phyloP scores from a whole-genome alignment of 352 stramenopile genomes.

The Phytophthora cryptogea region DNA sequence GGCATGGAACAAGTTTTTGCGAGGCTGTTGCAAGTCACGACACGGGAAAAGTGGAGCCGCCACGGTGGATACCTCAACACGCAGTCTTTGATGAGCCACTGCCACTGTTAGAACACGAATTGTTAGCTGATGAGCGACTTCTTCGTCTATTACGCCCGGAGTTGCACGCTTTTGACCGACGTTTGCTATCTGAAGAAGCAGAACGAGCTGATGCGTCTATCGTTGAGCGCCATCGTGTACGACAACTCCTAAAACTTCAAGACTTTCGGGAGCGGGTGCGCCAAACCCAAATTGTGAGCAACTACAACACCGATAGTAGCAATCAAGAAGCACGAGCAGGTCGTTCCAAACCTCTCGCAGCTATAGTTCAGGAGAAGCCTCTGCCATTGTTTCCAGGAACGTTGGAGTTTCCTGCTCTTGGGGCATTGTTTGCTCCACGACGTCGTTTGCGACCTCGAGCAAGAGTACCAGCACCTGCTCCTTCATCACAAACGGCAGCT shows the following conservation, averaged over 20 bases:
- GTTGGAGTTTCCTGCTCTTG: conserved; percentile 67
- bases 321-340: conserved; percentile 26
- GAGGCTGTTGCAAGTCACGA: conserved; percentile 26
- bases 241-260: conserved; percentile 55
- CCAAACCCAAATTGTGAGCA: conserved; percentile 31
- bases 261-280: conserved; percentile 69
- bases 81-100: conserved; percentile 69
- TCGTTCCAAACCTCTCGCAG: conserved; percentile 41
- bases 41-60: conserved; percentile 26
- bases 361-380: conserved; percentile 85
- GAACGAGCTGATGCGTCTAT: conserved; percentile 41
- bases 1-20: conserved; percentile 50
- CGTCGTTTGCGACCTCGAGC: conserved; percentile 55
- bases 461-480: conserved; percentile 21
- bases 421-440: conserved; percentile 54
- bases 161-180: conserved; percentile 58
- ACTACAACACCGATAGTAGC: conserved; percentile 25
- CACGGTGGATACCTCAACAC: conserved; percentile 30
- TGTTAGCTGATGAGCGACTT: conserved; percentile 59
- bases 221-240: conserved; percentile 51
- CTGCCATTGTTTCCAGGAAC: conserved; percentile 76
- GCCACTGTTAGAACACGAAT: conserved; percentile 64
- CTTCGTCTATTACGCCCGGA: conserved; percentile 69
- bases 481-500: conserved; percentile 11
- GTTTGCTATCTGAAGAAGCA: conserved; percentile 47